Percentiles rank a stretch among this genome's conserved stretches.
Conservation (phyloP, 179 eudicot species). For the Pouteria campechiana region DNA sequence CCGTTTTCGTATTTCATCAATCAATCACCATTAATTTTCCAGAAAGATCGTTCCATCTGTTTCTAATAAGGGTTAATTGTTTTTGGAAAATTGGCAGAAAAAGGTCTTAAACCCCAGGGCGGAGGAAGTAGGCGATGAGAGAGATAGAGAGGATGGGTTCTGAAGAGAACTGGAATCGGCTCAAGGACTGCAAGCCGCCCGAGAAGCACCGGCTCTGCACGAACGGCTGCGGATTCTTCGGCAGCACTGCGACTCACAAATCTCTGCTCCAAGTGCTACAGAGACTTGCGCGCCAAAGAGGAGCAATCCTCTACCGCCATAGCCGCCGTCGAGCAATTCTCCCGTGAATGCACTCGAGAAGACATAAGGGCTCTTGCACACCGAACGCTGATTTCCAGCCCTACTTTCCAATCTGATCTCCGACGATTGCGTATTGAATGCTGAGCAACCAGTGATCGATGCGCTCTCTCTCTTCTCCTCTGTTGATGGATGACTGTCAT, state of each 20-base stretch:
- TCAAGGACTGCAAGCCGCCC: constrained; percentile 30
- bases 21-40: too few species aligned
- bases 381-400: constrained; percentile 53
- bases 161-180: constrained; percentile 28
- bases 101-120: too few species aligned
- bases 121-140: too few species aligned
- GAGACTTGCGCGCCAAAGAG: constrained; percentile 22
- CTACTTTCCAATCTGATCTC: constrained; percentile 57
- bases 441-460: too few species aligned
- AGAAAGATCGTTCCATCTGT: too few species aligned
- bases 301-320: constrained; percentile 29
- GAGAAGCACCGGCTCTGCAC: constrained; percentile 45
- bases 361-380: constrained; percentile 73
- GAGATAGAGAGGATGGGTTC: too few species aligned
- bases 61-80: too few species aligned
- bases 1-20: too few species aligned
- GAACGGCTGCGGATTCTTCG: constrained; percentile 79
- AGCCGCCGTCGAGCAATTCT: constrained; percentile 27
- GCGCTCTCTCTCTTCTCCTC: too few species aligned
- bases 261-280: constrained; percentile 70
- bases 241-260: constrained; percentile 46
- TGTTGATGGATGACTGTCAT: too few species aligned
- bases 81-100: too few species aligned
- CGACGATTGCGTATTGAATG: constrained; percentile 49
- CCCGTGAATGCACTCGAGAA: constrained; percentile 73